Evolutionary conservation across 2,329 filamentous ascomycete genomes (phyloP).

Genomic region (Camptophora hylomeconis): DNA sequence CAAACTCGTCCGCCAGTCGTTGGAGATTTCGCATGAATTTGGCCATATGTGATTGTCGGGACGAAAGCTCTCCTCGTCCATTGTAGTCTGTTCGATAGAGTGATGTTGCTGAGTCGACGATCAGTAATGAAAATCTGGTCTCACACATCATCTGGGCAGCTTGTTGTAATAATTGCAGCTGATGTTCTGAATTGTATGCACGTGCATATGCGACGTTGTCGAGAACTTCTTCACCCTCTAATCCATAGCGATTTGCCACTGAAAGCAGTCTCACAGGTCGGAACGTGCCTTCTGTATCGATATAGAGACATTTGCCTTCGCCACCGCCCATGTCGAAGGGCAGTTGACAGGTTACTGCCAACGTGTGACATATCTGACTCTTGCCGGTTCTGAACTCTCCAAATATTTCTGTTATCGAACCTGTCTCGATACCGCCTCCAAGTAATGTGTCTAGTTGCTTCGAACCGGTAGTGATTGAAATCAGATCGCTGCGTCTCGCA

Average conservation of each 20-base stretch:
- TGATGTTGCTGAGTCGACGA: constrained; percentile 91
- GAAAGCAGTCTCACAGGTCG: constrained; percentile 79
- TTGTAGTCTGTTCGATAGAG: constrained; percentile 94
- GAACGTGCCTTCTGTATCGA: constrained; percentile 96
- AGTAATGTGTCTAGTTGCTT: constrained; percentile 94
- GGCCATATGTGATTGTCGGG: constrained; percentile 52
- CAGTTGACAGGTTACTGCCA: constrained; percentile 95
- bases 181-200: constrained; percentile 97
- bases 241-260: constrained; percentile 84
- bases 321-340: constrained; percentile 98
- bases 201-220: constrained; percentile 98
- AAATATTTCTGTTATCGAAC: constrained; percentile 95
- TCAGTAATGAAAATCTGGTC: constrained; percentile 86
- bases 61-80: constrained; percentile 93
- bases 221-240: constrained; percentile 91
- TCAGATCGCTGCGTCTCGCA: constrained; percentile 86
- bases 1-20: constrained; percentile 58
- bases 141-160: constrained; percentile 99
- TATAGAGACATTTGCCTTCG: constrained; percentile 96
- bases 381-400: constrained; percentile 97
- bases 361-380: constrained; percentile 94
- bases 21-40: constrained; percentile 37
- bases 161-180: constrained; percentile 86
- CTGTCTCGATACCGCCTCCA: constrained; percentile 89
- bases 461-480: constrained; percentile 94